These are phyloP conservation scores for Geosiphon pyriformis DNA, from an alignment of 192 early-diverging fungal genomes.

Conservation along the genomic window DNA sequence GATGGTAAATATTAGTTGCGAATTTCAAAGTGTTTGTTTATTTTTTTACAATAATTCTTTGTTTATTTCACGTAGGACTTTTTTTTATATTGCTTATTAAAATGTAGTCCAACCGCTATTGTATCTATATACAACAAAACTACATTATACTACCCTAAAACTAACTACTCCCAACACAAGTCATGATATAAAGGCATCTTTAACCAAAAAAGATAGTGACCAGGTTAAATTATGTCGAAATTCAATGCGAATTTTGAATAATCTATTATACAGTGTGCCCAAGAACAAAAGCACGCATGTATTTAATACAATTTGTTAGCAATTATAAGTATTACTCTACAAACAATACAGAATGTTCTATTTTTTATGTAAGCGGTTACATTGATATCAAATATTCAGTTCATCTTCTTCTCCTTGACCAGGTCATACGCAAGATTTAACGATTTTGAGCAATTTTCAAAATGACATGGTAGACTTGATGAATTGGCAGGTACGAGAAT, in stretches of 20 bases:
- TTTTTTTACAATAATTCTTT: not conserved
- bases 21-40: not conserved
- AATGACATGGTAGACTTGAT: too few species aligned
- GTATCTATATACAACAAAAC: not conserved
- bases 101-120: not conserved
- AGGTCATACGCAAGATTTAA: too few species aligned
- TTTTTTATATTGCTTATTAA: too few species aligned
- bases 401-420: too few species aligned
- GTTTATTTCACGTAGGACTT: constrained; percentile 2
- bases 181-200: not conserved
- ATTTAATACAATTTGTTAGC: too few species aligned
- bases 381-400: too few species aligned
- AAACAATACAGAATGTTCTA: too few species aligned
- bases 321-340: too few species aligned
- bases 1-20: not conserved
- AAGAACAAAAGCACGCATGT: not conserved
- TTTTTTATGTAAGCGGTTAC: too few species aligned
- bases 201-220: not conserved
- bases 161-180: not conserved
- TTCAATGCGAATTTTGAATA: constrained; percentile 10
- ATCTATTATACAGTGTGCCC: not conserved
- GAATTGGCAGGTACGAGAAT: too few species aligned
- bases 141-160: not conserved
- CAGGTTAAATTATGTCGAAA: constrained; percentile 8
- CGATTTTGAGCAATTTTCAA: too few species aligned